Evolutionary conservation across 2,329 filamentous ascomycete genomes (phyloP).

Genomic region (Coccinonectria pachysandricola): DNA sequence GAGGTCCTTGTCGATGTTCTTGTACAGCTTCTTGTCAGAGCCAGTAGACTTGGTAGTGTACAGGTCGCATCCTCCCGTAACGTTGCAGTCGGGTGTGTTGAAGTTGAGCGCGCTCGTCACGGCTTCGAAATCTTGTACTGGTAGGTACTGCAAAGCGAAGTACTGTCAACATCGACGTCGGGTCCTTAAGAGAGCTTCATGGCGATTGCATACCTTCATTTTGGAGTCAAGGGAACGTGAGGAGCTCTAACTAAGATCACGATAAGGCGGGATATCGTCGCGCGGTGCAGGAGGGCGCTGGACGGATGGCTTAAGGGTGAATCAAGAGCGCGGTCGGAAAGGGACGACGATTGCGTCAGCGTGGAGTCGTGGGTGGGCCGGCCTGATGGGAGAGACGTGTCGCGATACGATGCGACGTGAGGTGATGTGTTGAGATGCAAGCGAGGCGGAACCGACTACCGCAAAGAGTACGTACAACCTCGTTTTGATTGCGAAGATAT

Average conservation of each 20-base stretch:
- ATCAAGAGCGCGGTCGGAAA: constrained; percentile 8
- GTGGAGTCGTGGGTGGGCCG: constrained; percentile 18
- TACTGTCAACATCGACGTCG: constrained; percentile 14
- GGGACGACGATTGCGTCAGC: constrained; percentile 21
- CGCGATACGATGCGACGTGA: constrained; percentile 9
- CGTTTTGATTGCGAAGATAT: too few species aligned
- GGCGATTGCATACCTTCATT: constrained; percentile 27
- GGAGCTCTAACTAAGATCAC: too few species aligned
- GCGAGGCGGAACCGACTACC: too few species aligned
- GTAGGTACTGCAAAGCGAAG: constrained; percentile 79
- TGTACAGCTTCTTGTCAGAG: constrained; percentile 94
- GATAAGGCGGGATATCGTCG: constrained; percentile 3
- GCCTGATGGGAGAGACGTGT: constrained; percentile 10
- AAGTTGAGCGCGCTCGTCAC: constrained; percentile 92
- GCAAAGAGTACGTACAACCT: too few species aligned
- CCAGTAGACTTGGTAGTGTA: constrained; percentile 97
- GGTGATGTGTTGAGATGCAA: too few species aligned
- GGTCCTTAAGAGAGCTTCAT: background rate
- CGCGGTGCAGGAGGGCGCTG: too few species aligned
- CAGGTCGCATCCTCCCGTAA: constrained; percentile 87
- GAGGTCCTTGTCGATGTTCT: constrained; percentile 83
- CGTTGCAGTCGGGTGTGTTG: constrained; percentile 83
- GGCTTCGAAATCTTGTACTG: constrained; percentile 80
- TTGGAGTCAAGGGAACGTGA: constrained; percentile 12
- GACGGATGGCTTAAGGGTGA: too few species aligned